phyloP scores from a whole-genome alignment of 2,329 filamentous ascomycete genomes.

The Ilyonectria mors-panacis region DNA sequence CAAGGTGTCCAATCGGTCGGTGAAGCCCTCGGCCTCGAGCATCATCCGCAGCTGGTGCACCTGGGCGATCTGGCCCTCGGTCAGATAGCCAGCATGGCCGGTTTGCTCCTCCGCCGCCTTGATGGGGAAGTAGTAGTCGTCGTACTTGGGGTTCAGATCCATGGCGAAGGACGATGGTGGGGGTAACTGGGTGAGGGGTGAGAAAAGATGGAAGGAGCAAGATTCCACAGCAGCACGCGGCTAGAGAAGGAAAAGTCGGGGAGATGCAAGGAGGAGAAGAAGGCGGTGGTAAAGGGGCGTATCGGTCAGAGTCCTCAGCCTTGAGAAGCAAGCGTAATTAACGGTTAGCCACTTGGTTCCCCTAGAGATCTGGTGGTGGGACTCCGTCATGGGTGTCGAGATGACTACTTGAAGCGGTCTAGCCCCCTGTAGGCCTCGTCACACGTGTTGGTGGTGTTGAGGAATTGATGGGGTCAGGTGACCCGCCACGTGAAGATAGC shows the following conservation, averaged over 20 bases:
- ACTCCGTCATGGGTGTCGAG: conserved; percentile 50
- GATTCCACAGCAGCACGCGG: conserved; percentile 23
- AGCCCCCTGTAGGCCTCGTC: conserved; percentile 33
- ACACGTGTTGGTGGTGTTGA: conserved; percentile 33
- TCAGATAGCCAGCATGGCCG: conserved; percentile 92
- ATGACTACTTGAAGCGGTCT: conserved; percentile 45
- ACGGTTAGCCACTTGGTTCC: conserved; percentile 46
- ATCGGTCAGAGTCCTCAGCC: conserved; percentile 37
- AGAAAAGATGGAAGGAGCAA: conserved; percentile 23
- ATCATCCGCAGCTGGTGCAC: conserved; percentile 87
- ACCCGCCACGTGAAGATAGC: conserved; percentile 32
- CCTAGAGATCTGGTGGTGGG: conserved; percentile 48
- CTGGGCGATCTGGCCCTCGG: conserved; percentile 88
- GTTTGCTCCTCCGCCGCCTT: conserved; percentile 77
- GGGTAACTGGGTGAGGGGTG: conserved; percentile 36
- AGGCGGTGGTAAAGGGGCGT: conserved; percentile 36
- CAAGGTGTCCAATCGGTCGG: conserved; percentile 89
- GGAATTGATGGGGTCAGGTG: conserved; percentile 21
- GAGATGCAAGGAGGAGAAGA: not conserved
- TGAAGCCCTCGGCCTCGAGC: conserved; percentile 88
- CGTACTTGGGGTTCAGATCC: conserved; percentile 88
- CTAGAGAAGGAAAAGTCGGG: conserved; percentile 12
- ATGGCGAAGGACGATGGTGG: conserved; percentile 56
- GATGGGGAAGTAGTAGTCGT: conserved; percentile 94
- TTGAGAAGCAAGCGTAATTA: conserved; percentile 50